Base-by-base conservation (phyloP, 768 basidiomycete species). In the Chalciporus sphaerocephalus region DNA sequence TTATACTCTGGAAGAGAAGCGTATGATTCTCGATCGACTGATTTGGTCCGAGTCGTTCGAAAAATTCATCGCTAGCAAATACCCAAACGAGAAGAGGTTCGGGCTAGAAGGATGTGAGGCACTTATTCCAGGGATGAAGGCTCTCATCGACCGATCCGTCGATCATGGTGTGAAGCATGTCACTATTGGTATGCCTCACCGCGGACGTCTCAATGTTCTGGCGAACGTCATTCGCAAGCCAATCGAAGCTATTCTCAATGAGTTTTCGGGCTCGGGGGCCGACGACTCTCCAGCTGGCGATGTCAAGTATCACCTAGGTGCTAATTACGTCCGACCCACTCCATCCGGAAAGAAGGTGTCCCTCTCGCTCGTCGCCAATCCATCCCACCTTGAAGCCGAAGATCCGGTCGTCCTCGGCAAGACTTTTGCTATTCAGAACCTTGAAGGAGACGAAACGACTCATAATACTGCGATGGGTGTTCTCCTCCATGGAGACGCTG, bases 1-100 rank as follows among this genome's bases (percentile, higher is more conserved):
- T 59, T 99, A 98, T 71, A 90, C 88, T 41, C 80, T 94, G 42
- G 96, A 99, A 58, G 96, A 99, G 74, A 99, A 98, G 71, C 85
- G 92, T 38, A 94, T 98, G 90, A 94, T 99, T 53, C 81, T 99
- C 45, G 96, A 99, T 71, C 90, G 96, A 50, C 85, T 97, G 57
- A 97, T 98, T 65, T 99, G 96, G 96, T 98, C 95, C n/a, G 96
- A 98, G 59, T 87, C 90, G 4, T 98, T 98, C 61, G 96, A 99
- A 68, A 93, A 93, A 61, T 99, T 97, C 78, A 93, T 99, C 52
- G 87, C 93, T 17, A 89, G 83, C 77, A 99, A 98, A 68, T 96
- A 91, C 71, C 96, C 96, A 56, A 99, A 97, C 71, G 96, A 99
- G 75, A 99, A 99, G 71, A 87, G 96, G 38, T 99, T 99, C 69